Evolutionary conservation across 768 basidiomycete genomes (phyloP).

Genomic region (Calocybe cyanea): DNA sequence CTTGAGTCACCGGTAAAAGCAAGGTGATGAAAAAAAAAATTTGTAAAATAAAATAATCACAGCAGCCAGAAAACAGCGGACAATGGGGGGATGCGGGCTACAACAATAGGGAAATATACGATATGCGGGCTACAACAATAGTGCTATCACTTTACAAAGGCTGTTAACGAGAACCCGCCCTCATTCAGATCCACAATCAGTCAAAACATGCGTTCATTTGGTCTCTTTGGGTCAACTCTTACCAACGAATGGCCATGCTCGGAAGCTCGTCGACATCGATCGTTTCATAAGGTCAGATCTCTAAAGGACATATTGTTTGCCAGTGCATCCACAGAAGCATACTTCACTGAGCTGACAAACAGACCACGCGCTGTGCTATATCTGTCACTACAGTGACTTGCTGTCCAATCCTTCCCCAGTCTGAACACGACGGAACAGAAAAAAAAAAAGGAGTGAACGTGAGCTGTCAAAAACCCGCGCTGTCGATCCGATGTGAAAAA

Average conservation of each 20-base stretch:
- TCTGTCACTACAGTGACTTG: conserved; percentile 48
- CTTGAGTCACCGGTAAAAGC: too few relatives aligned
- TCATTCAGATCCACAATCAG: background rate
- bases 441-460: too few relatives aligned
- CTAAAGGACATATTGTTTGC: conserved; percentile 35
- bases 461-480: background rate
- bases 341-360: conserved; percentile 48
- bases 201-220: background rate
- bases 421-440: conserved; percentile 19
- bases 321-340: conserved; percentile 42
- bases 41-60: too few relatives aligned
- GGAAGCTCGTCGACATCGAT: conserved; percentile 43
- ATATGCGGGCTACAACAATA: too few relatives aligned
- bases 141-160: too few relatives aligned
- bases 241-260: conserved; percentile 54
- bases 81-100: too few relatives aligned
- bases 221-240: background rate
- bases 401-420: conserved; percentile 61
- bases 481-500: background rate
- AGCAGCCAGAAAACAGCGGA: too few relatives aligned
- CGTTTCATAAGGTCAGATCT: conserved; percentile 59
- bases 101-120: too few relatives aligned
- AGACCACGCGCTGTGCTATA: conserved; percentile 38
- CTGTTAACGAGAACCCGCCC: too few relatives aligned
- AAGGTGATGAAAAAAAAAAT: too few relatives aligned